Base-by-base conservation (phyloP, 2,329 filamentous ascomycete genomes). In the Ustulina deusta region DNA sequence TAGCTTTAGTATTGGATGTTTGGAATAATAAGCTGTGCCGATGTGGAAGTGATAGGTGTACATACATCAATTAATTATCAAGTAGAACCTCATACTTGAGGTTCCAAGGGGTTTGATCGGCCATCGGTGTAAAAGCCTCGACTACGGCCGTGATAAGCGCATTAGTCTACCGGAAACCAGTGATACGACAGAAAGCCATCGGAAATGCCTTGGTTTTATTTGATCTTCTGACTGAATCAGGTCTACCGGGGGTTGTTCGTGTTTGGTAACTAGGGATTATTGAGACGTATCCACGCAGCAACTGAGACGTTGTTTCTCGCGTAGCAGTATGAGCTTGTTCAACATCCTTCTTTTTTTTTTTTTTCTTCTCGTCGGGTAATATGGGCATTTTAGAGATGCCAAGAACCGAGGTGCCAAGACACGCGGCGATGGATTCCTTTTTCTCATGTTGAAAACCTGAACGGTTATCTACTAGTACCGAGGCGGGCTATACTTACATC, bases 271-370 rank as follows among this genome's bases (percentile, higher is more conserved):
- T n/a, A 34, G 38, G 40, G 29, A 32, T 34, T 27, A 7, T 49
- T 54, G 59, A 60, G 46, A 58, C 51, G 32, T 36, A 61, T 38
- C 44, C 22, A 32, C 56, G 52, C 29, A 59, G 40, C 17, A 40
- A 63, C 48, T 56, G 59, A 63, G 49, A 63, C 66, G 25, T 42
- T 60, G 48, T 66, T 60, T 60, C 63, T 63, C 34, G 32, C 10
- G 36, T 20, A 40, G 32, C 46, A 7, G 25, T 49, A 29, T 17
- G 25, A 34, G 9, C 17, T 34, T 7, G 27, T 34, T 25, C 46
- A 10, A 29, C 17, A 11, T 20, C 13, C 36, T 13, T 7, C 54
- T 56, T 15, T 27, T 27, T 20, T 20, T 20, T 38, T 38, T 15
- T 49, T 27, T 46, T 60, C 13, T 49, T n/a, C n/a, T n/a, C n/a